A percentile compares a stretch with the other conserved stretches of the same genome.
Conservation (phyloP, 768 basidiomycete genomes). For the Lactarius hengduanensis region DNA sequence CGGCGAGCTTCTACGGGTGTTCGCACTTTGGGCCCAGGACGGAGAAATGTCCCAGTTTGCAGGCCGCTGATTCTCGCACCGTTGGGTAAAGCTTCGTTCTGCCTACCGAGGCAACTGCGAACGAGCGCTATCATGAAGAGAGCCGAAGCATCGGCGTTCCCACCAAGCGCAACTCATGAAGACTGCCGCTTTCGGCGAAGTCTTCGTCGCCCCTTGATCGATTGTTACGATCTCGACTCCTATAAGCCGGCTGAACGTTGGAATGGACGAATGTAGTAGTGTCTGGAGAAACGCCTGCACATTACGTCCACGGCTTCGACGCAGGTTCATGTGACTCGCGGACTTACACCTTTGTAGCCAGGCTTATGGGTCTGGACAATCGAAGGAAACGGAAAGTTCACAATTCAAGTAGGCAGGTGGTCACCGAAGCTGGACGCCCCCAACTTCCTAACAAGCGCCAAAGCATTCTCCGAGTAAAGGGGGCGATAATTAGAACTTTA, state of each 20-base stretch:
- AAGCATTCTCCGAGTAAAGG: not conserved
- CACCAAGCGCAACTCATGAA: not conserved
- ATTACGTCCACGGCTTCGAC: not conserved
- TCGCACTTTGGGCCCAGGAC: not conserved
- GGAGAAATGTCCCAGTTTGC: slow-evolving; percentile 4
- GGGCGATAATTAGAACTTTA: not conserved
- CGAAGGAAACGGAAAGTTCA: not conserved
- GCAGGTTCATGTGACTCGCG: slow-evolving; percentile 14
- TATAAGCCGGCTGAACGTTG: not conserved
- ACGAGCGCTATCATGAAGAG: not conserved
- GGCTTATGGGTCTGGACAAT: not conserved
- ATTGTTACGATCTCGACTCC: slow-evolving; percentile 1
- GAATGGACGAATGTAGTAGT: not conserved
- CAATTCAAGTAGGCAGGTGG: not conserved
- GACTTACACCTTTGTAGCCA: slow-evolving; percentile 11
- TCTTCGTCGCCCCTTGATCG: slow-evolving; percentile 11
- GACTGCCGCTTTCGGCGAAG: slow-evolving; percentile 1
- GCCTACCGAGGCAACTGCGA: slow-evolving; percentile 11
- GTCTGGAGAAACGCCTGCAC: not conserved
- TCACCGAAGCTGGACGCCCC: not conserved
- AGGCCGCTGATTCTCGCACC: not conserved
- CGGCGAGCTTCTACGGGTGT: not conserved
- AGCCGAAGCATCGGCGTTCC: not conserved
- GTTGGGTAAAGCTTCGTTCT: not conserved
- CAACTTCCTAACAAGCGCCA: slow-evolving; percentile 5